Percentiles rank a stretch among this genome's conserved stretches.
Evolutionary conservation across 345 rosid genomes (phyloP).

Genomic region (Arabis hirsuta): DNA sequence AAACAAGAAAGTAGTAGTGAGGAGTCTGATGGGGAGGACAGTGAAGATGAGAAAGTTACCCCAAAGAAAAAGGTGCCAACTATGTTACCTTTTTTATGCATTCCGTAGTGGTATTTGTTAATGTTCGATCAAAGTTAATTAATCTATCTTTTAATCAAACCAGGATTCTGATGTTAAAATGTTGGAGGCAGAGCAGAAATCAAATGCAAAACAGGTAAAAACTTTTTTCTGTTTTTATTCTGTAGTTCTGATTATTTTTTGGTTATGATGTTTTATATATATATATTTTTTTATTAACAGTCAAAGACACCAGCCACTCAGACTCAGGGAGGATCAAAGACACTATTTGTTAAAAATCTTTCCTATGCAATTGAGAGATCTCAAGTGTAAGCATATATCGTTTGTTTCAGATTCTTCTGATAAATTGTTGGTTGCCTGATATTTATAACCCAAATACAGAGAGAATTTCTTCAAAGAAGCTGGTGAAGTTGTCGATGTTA

Average conservation of each 20-base stretch:
- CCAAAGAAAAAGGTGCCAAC: constrained; percentile 55
- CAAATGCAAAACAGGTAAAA: constrained; percentile 39
- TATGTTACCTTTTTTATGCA: neutral
- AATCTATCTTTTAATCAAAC: neutral
- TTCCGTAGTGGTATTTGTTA: neutral
- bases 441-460: constrained; percentile 47
- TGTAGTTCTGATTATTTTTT: neutral
- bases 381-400: constrained; percentile 59
- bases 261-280: constrained; percentile 4
- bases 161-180: constrained; percentile 59
- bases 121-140: neutral
- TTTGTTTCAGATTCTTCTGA: neutral
- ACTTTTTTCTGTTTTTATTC: neutral
- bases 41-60: constrained; percentile 54
- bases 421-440: constrained; percentile 9
- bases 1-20: constrained; percentile 55
- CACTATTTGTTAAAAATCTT: constrained; percentile 72
- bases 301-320: constrained; percentile 54
- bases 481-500: constrained; percentile 76
- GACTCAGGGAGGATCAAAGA: constrained; percentile 55
- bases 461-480: constrained; percentile 66
- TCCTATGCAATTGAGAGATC: constrained; percentile 52
- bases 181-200: constrained; percentile 54
- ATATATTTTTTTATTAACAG: constrained; percentile 45
- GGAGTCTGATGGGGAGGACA: constrained; percentile 54